Evolutionary conservation across 495 filamentous ascomycete species (phyloP).

Genomic region (Penicillium odoratum): DNA sequence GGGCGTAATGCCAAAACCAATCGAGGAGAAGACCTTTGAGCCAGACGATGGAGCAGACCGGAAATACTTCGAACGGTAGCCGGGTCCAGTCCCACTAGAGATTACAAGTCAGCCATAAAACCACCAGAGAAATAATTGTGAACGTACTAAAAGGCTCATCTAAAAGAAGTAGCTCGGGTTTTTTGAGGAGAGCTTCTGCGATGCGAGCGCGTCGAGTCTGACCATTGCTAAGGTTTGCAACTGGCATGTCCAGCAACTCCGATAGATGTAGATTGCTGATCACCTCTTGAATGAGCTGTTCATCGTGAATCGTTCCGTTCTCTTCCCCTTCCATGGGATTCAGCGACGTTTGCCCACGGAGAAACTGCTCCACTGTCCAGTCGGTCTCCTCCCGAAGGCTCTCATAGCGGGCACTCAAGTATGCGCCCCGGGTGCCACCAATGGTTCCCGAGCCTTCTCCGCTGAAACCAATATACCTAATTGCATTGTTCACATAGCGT

Average conservation of each 20-base stretch:
- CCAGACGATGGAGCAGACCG: slow-evolving; percentile 63
- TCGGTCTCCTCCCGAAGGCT: slow-evolving; percentile 81
- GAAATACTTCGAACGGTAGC: slow-evolving; percentile 69
- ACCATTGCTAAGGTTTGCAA: slow-evolving; percentile 88
- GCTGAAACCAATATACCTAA: slow-evolving; percentile 80
- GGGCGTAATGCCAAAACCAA: slow-evolving; percentile 76
- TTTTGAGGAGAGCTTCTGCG: slow-evolving; percentile 75
- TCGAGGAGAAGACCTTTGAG: slow-evolving; percentile 62
- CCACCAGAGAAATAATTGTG: neutral
- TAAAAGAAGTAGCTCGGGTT: slow-evolving; percentile 78
- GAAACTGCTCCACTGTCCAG: slow-evolving; percentile 76
- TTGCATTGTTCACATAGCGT: slow-evolving; percentile 59
- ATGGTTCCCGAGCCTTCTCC: slow-evolving; percentile 58
- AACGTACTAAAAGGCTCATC: slow-evolving; percentile 88
- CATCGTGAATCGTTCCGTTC: slow-evolving; percentile 41
- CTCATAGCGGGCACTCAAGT: slow-evolving; percentile 92
- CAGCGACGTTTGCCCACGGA: slow-evolving; percentile 73
- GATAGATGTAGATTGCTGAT: slow-evolving; percentile 64
- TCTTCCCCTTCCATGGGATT: slow-evolving; percentile 64
- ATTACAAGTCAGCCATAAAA: neutral
- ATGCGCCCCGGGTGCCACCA: slow-evolving; percentile 65
- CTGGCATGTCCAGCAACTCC: slow-evolving; percentile 69
- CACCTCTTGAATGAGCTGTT: slow-evolving; percentile 55
- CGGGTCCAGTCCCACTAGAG: slow-evolving; percentile 82
- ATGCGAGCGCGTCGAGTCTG: slow-evolving; percentile 86